Conservation (phyloP, 148 eudicot genomes). For the Nyssa sinensis region DNA sequence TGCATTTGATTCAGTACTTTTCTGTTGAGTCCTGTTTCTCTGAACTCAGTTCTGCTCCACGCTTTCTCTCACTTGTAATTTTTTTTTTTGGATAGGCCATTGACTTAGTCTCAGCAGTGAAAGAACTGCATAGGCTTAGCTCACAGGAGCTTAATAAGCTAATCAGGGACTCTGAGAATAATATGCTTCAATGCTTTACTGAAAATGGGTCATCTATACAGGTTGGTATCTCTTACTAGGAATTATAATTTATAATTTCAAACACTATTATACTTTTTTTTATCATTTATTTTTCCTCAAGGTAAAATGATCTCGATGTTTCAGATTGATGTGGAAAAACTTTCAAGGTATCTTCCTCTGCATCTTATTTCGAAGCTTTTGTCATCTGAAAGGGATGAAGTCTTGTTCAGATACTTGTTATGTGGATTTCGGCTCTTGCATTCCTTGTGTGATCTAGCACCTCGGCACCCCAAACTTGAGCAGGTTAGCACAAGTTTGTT, state of each 20-base stretch:
- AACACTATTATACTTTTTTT: not conserved
- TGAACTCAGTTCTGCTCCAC: not conserved
- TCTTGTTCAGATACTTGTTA: slow-evolving; percentile 59
- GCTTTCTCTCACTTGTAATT: not conserved
- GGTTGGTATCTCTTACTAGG: slow-evolving; percentile 37
- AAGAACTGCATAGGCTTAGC: slow-evolving; percentile 54
- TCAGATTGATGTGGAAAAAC: slow-evolving; percentile 79
- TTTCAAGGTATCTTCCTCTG: slow-evolving; percentile 70
- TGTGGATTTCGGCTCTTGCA: slow-evolving; percentile 71
- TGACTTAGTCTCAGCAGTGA: slow-evolving; percentile 71
- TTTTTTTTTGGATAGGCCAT: slow-evolving; percentile 40
- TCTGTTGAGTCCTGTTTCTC: not conserved
- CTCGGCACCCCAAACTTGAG: slow-evolving; percentile 82
- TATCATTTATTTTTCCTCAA: not conserved
- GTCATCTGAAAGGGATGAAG: slow-evolving; percentile 59
- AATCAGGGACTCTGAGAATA: slow-evolving; percentile 60
- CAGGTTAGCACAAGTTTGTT: slow-evolving; percentile 48
- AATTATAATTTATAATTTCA: not conserved
- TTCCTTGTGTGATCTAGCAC: slow-evolving; percentile 76
- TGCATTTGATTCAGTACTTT: not conserved
- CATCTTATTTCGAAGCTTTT: slow-evolving; percentile 70
- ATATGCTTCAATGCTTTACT: slow-evolving; percentile 28
- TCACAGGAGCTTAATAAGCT: slow-evolving; percentile 65
- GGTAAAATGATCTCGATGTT: slow-evolving; percentile 15
- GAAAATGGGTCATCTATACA: slow-evolving; percentile 55